Base-by-base conservation (phyloP, 331 rosid species). In the Acacia concinna region DNA sequence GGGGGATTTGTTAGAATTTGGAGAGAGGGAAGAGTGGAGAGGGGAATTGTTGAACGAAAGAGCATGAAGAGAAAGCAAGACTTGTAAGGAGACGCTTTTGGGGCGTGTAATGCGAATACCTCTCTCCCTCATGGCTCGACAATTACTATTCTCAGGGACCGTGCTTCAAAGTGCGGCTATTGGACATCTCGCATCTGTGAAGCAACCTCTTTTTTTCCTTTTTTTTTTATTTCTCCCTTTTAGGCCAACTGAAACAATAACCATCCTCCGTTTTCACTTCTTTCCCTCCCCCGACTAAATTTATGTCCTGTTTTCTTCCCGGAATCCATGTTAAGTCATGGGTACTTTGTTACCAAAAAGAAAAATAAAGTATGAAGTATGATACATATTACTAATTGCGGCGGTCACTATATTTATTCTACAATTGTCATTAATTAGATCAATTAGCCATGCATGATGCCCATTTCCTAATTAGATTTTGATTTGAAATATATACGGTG, bases 51-150 rank as follows among this genome's bases (percentile, higher is more conserved):
- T 56, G 43, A 4, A 20, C 13, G 71, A 34, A 4, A 35, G 46
- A 65, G 71, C 71, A 65, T 65, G 71, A 65, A 65, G 46, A 65
- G 63, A 34, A 64, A 34, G 44, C 43, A 8, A 64, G 43, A 9
- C 15, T 35, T 4, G 46, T n/a, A 35, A 65, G 47, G 27, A 10
- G 11, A 65, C 8, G 46, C 46, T 20, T 65, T 65, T 18, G 3
- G 44, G 40, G 44, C 68, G 40, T 17, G 68, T 6, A 34, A 2
- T 34, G 70, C 27, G 15, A 18, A 18, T 3, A 3, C 43, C 70
- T 57, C 60, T n/a, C 63, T 23, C 23, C 4, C 17, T 54, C 63
- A 0, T 23, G 15, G 63, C 27, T 9, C 71, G 47, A 65, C 41
- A 65, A 65, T 65, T 65, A 65, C 71, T 8, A 65, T 35, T 65